Evolutionary conservation across 2,329 filamentous ascomycete genomes (phyloP), one percentile per base, ranked within the genome.

Genomic region (Scedosporium boydii): DNA sequence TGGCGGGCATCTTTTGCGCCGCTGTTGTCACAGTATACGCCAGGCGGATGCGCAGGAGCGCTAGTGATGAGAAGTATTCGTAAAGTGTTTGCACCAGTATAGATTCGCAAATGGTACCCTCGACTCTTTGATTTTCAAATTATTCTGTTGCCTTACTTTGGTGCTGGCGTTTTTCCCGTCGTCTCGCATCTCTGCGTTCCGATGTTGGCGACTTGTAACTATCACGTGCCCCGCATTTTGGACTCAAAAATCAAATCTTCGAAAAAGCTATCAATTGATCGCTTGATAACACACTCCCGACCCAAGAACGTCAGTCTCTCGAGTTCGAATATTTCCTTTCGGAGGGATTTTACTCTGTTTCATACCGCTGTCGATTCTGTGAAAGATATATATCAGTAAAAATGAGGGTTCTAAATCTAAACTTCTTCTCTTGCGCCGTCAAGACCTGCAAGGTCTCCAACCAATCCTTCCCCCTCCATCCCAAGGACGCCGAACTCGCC

Each of bases 371-470:
- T 38, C 34, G 3, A 38, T 38, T 14, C 10, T 4, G 3, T 38
- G 34, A 38, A 38, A 38, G n/a, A 48, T 59, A 63, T 23, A 53
- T 23, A 27, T 53, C 44, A 29, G 21, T 21, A 38, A 62, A 63
- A 63, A 99, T 99, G 95, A 98, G 98, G 76, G 81, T 98, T 66
- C 85, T 98, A 60, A 97, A 92, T 65, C 87, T 96, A 70, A 98
- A 98, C 78, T 99, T 99, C 77, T 81, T 98, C 67, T 95, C 91
- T 70, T 99, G 95, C 81, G 93, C 95, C 65, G 89, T 96, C 73
- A 98, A 97, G 81, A 82, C 89, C 63, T 99, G 95, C 88, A 96
- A 96, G 78, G 84, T 86, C 63, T 87, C 88, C 38, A 80, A 88
- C 5, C 78, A 83, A 60, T 91, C 91, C 26, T 98, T 96, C 72